phyloP scores from a whole-genome alignment of 306 rosid species.

The Cucurbita pepo region DNA sequence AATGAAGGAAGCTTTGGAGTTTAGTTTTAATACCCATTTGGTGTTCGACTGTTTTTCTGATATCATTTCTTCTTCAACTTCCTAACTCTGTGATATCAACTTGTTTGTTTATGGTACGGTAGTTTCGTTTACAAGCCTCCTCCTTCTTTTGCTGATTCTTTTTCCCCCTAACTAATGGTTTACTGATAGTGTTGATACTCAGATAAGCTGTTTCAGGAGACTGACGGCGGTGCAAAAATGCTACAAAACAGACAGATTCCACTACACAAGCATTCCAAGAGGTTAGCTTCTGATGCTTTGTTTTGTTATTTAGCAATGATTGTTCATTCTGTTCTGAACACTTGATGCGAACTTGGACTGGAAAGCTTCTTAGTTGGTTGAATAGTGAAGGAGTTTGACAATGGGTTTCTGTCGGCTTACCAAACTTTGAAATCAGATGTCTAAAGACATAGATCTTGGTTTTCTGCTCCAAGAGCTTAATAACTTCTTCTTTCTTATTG shows the following conservation, averaged over 20 bases:
- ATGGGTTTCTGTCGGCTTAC: background rate
- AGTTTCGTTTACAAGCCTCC: background rate
- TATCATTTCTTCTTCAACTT: conserved; percentile 13
- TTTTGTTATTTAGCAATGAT: conserved; percentile 16
- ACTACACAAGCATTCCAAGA: conserved; percentile 63
- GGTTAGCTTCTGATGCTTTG: conserved; percentile 25
- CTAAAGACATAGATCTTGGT: background rate
- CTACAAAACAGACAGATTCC: conserved; percentile 38
- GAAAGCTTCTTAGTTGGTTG: conserved; percentile 12
- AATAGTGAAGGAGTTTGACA: background rate
- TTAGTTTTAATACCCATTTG: conserved; percentile 14
- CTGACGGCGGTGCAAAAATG: conserved; percentile 32
- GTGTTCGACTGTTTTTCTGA: conserved; percentile 6
- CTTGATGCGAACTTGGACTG: conserved; percentile 4
- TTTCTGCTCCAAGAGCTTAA: background rate
- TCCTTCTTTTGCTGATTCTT: conserved; percentile 8
- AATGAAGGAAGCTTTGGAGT: conserved; percentile 16
- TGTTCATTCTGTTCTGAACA: background rate
- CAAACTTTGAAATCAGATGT: background rate
- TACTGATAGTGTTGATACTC: conserved; percentile 2
- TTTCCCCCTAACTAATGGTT: background rate
- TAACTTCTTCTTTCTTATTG: background rate
- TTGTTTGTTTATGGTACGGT: conserved; percentile 28
- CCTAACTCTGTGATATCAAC: conserved; percentile 7
- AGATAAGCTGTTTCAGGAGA: conserved; percentile 44